phyloP scores from a whole-genome alignment of 306 rosid genomes.

The Pueraria montana region DNA sequence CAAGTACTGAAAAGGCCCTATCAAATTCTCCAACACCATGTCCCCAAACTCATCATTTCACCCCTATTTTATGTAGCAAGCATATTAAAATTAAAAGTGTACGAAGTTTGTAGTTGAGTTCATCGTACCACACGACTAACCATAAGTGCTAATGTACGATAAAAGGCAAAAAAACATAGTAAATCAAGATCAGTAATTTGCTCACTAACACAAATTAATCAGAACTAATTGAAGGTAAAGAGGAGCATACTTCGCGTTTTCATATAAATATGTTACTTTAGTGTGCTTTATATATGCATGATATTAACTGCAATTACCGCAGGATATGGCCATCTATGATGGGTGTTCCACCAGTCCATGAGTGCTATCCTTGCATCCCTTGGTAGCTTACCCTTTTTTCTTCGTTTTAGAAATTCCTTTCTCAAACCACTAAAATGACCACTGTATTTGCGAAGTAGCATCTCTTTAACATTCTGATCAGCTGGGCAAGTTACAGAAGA shows the following conservation, averaged over 20 bases:
- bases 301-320: conserved; percentile 54
- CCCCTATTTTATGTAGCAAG: neutral
- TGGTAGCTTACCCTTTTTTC: conserved; percentile 84
- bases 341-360: conserved; percentile 77
- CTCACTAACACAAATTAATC: neutral
- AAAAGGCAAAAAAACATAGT: neutral
- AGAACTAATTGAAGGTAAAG: neutral
- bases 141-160: neutral
- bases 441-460: conserved; percentile 75
- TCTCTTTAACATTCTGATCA: conserved; percentile 64
- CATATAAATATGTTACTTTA: neutral
- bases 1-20: neutral
- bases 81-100: no score
- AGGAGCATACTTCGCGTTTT: neutral
- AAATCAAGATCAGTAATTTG: neutral
- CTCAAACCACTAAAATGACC: conserved; percentile 71
- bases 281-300: neutral
- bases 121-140: neutral
- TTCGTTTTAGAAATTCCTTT: conserved; percentile 67
- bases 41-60: neutral
- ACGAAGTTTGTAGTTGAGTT: no score
- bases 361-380: conserved; percentile 66
- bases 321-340: conserved; percentile 84
- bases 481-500: conserved; percentile 14
- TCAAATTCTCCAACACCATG: neutral